Evolutionary conservation across 2,329 filamentous ascomycete genomes (phyloP).

Genomic region (Cyphellophora attinorum): DNA sequence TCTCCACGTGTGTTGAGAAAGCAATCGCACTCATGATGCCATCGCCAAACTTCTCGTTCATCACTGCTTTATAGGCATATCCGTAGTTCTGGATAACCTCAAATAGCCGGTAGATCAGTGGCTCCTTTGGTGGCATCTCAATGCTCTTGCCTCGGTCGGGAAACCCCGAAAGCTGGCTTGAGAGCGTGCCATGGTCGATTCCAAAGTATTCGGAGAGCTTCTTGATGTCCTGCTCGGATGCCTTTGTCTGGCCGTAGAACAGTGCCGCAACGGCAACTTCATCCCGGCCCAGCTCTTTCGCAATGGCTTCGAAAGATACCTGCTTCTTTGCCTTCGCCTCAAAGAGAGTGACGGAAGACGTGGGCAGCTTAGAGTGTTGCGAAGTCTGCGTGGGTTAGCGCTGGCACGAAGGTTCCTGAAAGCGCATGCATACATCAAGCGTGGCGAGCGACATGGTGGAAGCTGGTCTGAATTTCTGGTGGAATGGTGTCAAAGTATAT

Average conservation of each 20-base stretch:
- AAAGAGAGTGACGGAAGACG: slow-evolving; percentile 65
- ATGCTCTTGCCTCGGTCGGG: slow-evolving; percentile 71
- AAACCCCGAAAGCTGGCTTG: slow-evolving; percentile 57
- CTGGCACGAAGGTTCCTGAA: slow-evolving; percentile 3
- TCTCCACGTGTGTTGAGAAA: slow-evolving; percentile 84
- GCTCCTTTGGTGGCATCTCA: slow-evolving; percentile 77
- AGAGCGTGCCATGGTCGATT: slow-evolving; percentile 48
- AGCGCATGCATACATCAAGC: slow-evolving; percentile 27
- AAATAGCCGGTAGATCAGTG: slow-evolving; percentile 80
- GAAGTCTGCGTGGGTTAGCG: slow-evolving; percentile 42
- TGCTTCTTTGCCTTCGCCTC: slow-evolving; percentile 66
- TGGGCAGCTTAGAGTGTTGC: slow-evolving; percentile 59
- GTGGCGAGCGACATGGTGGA: slow-evolving; percentile 33
- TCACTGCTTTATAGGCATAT: slow-evolving; percentile 85
- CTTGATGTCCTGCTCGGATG: slow-evolving; percentile 58
- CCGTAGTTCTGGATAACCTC: slow-evolving; percentile 97
- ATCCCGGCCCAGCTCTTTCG: slow-evolving; percentile 60
- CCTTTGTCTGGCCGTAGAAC: slow-evolving; percentile 80
- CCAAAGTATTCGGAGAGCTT: slow-evolving; percentile 58
- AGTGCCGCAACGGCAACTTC: slow-evolving; percentile 79
- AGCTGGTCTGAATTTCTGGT: slow-evolving; percentile 4
- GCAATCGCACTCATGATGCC: slow-evolving; percentile 96
- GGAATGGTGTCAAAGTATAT: slow-evolving; percentile 4
- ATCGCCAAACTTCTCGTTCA: slow-evolving; percentile 91
- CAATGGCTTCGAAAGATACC: slow-evolving; percentile 72